Conservation (phyloP, 2,329 filamentous ascomycete genomes). For the Paracoccidioides brasiliensis region DNA sequence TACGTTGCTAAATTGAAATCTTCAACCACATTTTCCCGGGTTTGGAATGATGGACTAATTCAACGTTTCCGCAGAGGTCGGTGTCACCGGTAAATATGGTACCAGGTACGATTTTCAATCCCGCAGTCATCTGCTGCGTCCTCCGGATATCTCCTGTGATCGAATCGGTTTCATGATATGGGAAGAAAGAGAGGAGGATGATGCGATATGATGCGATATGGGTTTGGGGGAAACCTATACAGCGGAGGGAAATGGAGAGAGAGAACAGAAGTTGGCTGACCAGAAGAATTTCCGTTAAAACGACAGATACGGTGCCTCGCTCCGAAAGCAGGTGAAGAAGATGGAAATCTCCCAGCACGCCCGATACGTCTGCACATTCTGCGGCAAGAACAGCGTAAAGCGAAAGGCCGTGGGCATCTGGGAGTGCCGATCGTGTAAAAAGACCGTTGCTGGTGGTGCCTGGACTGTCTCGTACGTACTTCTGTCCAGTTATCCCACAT, state of each 20-base stretch:
- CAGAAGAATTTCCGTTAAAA: slow-evolving; percentile 12
- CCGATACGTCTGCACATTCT: slow-evolving; percentile 96
- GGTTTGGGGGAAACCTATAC: slow-evolving; percentile 1
- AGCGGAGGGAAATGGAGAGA: neutral
- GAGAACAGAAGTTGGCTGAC: slow-evolving; percentile 12
- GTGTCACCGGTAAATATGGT: slow-evolving; percentile 98
- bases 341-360: slow-evolving; percentile 99
- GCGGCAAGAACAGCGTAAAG: slow-evolving; percentile 91
- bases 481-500: neutral
- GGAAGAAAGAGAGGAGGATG: slow-evolving; percentile 7
- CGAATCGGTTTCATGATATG: neutral
- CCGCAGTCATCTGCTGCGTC: neutral
- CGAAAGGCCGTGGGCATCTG: slow-evolving; percentile 88
- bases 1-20: slow-evolving; percentile 19
- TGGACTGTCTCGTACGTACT: slow-evolving; percentile 88
- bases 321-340: slow-evolving; percentile 99
- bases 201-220: slow-evolving; percentile 6
- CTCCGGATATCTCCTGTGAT: neutral
- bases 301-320: slow-evolving; percentile 91
- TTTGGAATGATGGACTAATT: slow-evolving; percentile 18
- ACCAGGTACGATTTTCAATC: slow-evolving; percentile 55
- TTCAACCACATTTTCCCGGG: slow-evolving; percentile 3
- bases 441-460: slow-evolving; percentile 85
- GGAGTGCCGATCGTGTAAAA: slow-evolving; percentile 91
- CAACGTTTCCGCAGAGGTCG: slow-evolving; percentile 51